phyloP scores from a whole-genome alignment of 768 basidiomycete species.

The Lentinus brumalis region DNA sequence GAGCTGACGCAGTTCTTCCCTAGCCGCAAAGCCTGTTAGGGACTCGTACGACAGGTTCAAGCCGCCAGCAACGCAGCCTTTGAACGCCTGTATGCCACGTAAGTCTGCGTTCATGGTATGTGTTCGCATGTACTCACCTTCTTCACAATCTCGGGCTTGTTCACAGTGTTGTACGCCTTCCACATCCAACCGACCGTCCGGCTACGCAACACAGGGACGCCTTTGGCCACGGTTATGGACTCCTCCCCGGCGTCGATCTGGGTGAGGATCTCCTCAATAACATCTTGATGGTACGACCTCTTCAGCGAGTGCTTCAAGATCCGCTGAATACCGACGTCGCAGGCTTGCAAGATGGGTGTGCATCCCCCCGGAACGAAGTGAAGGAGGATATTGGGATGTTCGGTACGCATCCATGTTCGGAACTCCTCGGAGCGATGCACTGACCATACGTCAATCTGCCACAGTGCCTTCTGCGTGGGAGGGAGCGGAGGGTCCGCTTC shows the following conservation, averaged over 20 bases:
- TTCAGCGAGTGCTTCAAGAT: slow-evolving; percentile 38
- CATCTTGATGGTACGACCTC: slow-evolving; percentile 35
- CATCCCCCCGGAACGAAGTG: slow-evolving; percentile 26
- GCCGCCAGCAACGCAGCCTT: no score
- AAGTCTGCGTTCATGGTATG: no score
- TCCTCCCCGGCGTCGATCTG: slow-evolving; percentile 28
- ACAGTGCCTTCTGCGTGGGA: slow-evolving; percentile 26
- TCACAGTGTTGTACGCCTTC: background rate
- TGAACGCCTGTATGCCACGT: no score
- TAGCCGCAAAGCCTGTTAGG: no score
- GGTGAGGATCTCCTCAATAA: slow-evolving; percentile 33
- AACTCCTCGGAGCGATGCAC: slow-evolving; percentile 41
- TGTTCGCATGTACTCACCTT: background rate
- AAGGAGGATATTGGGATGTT: slow-evolving; percentile 26
- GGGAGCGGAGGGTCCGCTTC: slow-evolving; percentile 24
- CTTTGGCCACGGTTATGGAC: no score
- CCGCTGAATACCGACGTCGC: slow-evolving; percentile 33
- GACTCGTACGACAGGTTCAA: no score
- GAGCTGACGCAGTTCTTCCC: no score
- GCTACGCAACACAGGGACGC: background rate
- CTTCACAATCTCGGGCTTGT: background rate
- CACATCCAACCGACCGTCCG: background rate
- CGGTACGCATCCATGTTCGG: slow-evolving; percentile 33
- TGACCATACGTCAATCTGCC: slow-evolving; percentile 38
- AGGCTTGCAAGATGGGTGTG: slow-evolving; percentile 24